phyloP scores from a whole-genome alignment of 345 rosid species.

The Gossypium thurberi region DNA sequence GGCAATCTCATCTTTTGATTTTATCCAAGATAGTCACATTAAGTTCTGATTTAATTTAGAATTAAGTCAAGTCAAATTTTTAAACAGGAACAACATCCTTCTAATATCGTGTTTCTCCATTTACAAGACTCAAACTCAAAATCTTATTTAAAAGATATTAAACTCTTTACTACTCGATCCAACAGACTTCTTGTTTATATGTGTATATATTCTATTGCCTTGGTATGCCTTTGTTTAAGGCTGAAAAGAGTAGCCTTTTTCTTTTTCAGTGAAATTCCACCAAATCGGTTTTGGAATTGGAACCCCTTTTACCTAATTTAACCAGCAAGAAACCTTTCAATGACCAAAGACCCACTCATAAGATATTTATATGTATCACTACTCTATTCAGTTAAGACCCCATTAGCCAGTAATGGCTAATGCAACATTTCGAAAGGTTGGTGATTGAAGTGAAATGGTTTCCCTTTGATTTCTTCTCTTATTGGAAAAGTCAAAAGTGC shows the following conservation, averaged over 20 bases:
- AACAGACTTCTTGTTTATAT: too few relatives aligned
- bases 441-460: not conserved
- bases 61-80: rapidly evolving
- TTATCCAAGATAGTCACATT: too few relatives aligned
- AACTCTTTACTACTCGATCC: too few relatives aligned
- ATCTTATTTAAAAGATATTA: too few relatives aligned
- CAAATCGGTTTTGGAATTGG: not conserved
- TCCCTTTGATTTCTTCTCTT: not conserved
- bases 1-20: too few relatives aligned
- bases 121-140: too few relatives aligned
- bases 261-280: not conserved
- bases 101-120: rapidly evolving
- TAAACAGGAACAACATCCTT: too few relatives aligned
- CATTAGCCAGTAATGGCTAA: not conserved
- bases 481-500: not conserved
- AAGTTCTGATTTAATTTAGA: too few relatives aligned
- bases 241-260: not conserved
- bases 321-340: not conserved
- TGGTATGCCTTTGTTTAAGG: not conserved
- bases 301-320: not conserved
- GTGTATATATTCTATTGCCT: not conserved
- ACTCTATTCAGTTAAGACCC: not conserved
- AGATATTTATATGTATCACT: too few relatives aligned
- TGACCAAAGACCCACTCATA: not conserved
- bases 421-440: not conserved